These are phyloP conservation scores for Chytridium lagenaria DNA, from an alignment of 371 early-diverging fungal genomes.

Conservation along the genomic window DNA sequence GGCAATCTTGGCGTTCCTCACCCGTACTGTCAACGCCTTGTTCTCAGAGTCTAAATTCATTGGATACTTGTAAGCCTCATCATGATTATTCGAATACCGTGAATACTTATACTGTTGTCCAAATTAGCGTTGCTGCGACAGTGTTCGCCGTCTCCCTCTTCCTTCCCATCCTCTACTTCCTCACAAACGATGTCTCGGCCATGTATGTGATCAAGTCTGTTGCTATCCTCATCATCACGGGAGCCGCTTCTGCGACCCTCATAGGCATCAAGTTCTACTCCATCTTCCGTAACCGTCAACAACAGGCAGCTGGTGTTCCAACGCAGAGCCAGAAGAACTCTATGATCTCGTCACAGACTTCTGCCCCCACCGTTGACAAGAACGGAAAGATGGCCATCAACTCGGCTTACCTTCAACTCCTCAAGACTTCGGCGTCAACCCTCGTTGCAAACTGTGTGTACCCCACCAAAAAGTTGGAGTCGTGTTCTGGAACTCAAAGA, in stretches of 20 bases:
- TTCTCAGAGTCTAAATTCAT: constrained; percentile 21
- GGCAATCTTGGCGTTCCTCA: constrained; percentile 20
- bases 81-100: background rate
- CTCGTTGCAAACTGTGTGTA: constrained; percentile 1
- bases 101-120: background rate
- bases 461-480: constrained; percentile 18
- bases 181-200: constrained; percentile 13
- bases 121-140: constrained; percentile 19
- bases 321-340: background rate
- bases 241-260: background rate
- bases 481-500: constrained; percentile 19
- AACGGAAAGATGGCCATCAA: background rate
- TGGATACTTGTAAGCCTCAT: constrained; percentile 20
- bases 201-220: constrained; percentile 19
- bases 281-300: constrained; percentile 20
- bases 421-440: background rate
- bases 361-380: background rate
- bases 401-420: background rate
- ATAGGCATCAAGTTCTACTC: constrained; percentile 21
- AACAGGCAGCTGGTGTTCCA: background rate
- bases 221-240: constrained; percentile 15
- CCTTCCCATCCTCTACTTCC: constrained; percentile 14
- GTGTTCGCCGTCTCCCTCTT: constrained; percentile 1
- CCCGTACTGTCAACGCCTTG: constrained; percentile 14
- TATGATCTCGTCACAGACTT: background rate